Evolutionary conservation across 306 rosid genomes (phyloP), one percentile per base, ranked within the genome.

Genomic region (Fagus sylvatica): DNA sequence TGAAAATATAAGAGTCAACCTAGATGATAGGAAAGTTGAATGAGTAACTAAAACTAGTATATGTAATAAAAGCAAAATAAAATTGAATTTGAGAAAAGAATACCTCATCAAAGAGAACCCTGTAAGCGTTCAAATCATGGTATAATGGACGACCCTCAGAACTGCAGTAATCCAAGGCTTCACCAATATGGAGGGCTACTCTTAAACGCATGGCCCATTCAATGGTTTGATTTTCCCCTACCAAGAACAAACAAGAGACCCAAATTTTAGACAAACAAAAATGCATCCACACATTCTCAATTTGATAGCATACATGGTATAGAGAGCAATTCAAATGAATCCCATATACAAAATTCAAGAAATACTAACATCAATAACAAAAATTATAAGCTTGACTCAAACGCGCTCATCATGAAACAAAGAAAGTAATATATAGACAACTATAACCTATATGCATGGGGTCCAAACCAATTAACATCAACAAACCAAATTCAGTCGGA

Each of bases 161-260:
- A 75, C 93, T 91, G 79, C 97, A 93, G 81, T 90, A 95, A 77
- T 91, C 89, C 81, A 95, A 88, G 69, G 99, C 97, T 85, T 93
- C 94, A 15, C 98, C 99, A 73, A 95, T 91, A 72, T 81, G 89
- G 46, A 82, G 84, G 75, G 96, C 96, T 7, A 91, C 99, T 87
- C 98, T 89, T 79, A 90, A 84, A 41, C 99, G 96, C 99, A 95
- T 93, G 79, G 97, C 90, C 99, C 98, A 93, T 83, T 93, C 98
- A 85, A 95, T 91, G 13, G 97, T 90, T 83, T 95, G 99, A 81
- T 87, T 88, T 82, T 95, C 99, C 98, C 98, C 99, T 95, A 85
- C 57, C 79, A 40, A 64, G 40, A 82, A 67, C 72, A 79, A 69
- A 40, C 59, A 10, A 69, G 13, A 80, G 41, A 12, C 77, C 77